Conservation (phyloP, 148 eudicot species). For the Rhododendron griersonianum region DNA sequence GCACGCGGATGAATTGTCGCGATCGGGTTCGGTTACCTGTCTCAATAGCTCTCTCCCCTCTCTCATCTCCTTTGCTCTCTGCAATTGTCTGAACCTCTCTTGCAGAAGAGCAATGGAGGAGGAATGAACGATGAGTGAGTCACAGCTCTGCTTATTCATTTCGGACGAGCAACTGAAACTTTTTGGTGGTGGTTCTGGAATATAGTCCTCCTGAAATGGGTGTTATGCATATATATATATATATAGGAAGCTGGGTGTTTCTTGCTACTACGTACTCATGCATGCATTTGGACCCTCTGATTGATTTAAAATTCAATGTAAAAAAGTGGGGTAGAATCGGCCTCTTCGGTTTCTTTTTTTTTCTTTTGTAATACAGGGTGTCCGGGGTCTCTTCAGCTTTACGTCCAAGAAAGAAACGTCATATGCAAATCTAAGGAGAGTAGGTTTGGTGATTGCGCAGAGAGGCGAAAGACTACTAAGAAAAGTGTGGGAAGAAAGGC, state of each 20-base stretch:
- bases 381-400: neutral
- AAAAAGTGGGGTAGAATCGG: slow-evolving; percentile 2
- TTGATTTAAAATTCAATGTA: too few relatives aligned
- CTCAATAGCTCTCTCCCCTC: slow-evolving; percentile 4
- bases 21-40: neutral
- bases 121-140: neutral
- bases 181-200: neutral
- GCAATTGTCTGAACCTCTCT: slow-evolving; percentile 10
- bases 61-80: slow-evolving; percentile 14
- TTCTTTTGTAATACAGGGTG: neutral
- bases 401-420: slow-evolving; percentile 9
- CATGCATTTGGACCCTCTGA: neutral
- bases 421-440: neutral
- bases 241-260: neutral
- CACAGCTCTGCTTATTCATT: slow-evolving; percentile 2
- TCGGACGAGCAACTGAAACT: neutral
- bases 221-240: neutral
- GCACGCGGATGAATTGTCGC: neutral
- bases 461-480: neutral
- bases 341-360: neutral
- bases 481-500: slow-evolving; percentile 6
- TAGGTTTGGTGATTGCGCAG: neutral
- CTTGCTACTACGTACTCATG: neutral
- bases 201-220: neutral
- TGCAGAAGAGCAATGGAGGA: slow-evolving; percentile 25